A percentile compares a stretch with the other conserved stretches of the same genome.
These are phyloP conservation scores for Pythium inflatum DNA, from an alignment of 352 stramenopile species.

Conservation along the genomic window DNA sequence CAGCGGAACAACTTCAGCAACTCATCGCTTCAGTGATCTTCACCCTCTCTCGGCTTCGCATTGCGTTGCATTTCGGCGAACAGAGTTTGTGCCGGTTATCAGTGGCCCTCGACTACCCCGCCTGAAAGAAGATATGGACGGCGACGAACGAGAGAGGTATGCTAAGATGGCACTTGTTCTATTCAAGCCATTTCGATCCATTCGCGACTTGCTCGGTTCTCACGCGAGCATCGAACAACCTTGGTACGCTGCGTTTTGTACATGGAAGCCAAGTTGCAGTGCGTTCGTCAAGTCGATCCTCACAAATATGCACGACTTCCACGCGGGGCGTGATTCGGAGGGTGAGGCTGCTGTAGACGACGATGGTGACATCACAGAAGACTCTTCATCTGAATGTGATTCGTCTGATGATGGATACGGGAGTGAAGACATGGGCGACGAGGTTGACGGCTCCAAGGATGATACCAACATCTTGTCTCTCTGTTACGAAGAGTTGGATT, in stretches of 20 bases:
- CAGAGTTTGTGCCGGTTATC: constrained; percentile 10
- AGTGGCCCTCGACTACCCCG: constrained; percentile 2
- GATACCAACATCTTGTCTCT: no score
- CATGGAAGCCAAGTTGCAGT: neutral
- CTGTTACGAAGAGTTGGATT: neutral
- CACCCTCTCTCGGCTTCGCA: constrained; percentile 15
- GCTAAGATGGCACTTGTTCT: constrained; percentile 17
- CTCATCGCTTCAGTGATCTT: neutral
- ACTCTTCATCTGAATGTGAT: neutral
- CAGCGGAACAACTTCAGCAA: neutral
- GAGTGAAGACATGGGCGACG: constrained; percentile 3
- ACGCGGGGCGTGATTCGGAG: constrained; percentile 1
- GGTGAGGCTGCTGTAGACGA: neutral
- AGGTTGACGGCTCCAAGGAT: neutral
- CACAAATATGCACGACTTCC: constrained; percentile 22
- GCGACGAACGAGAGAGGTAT: constrained; percentile 7
- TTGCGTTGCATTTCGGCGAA: constrained; percentile 13
- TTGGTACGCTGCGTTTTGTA: constrained; percentile 9
- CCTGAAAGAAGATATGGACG: neutral
- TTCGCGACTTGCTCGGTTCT: neutral
- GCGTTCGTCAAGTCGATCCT: constrained; percentile 17
- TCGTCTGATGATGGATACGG: constrained; percentile 9
- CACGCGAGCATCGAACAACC: neutral
- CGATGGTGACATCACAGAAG: neutral
- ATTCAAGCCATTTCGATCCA: constrained; percentile 19